These are phyloP conservation scores for Picea abies DNA, from an alignment of 83 land plant genomes.

Conservation along the genomic window DNA sequence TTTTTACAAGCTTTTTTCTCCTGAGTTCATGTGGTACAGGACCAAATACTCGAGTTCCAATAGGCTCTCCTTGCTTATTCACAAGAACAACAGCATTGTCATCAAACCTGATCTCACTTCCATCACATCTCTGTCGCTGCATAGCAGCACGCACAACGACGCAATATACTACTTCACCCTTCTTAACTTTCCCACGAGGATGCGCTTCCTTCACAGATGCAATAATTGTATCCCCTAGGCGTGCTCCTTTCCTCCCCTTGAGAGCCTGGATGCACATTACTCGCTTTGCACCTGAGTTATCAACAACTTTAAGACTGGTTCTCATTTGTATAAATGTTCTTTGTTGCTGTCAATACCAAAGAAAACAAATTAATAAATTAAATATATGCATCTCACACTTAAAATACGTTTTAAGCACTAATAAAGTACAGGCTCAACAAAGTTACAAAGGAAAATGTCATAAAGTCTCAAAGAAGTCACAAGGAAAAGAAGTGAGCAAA, in stretches of 20 bases:
- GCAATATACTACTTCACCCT: slow-evolving; percentile 88
- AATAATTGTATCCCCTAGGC: slow-evolving; percentile 87
- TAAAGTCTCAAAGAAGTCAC: too few species aligned
- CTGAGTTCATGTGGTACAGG: slow-evolving; percentile 94
- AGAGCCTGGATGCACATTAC: slow-evolving; percentile 92
- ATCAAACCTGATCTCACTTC: slow-evolving; percentile 90
- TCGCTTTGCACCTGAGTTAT: slow-evolving; percentile 93
- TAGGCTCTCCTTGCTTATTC: slow-evolving; percentile 91
- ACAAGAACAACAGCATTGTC: slow-evolving; percentile 92
- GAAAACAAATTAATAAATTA: background rate
- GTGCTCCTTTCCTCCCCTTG: slow-evolving; percentile 73
- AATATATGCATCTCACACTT: too few species aligned
- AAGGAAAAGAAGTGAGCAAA: too few species aligned
- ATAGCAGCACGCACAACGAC: slow-evolving; percentile 95
- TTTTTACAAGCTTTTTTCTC: slow-evolving; percentile 76
- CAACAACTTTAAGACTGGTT: slow-evolving; percentile 90
- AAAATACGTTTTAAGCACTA: too few species aligned
- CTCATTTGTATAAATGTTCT: slow-evolving; percentile 93
- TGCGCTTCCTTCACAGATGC: slow-evolving; percentile 95
- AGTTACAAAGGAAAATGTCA: too few species aligned
- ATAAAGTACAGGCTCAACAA: too few species aligned
- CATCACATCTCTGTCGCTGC: slow-evolving; percentile 83
- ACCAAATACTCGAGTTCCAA: slow-evolving; percentile 89
- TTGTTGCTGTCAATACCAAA: slow-evolving; percentile 40
- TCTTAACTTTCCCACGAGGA: slow-evolving; percentile 88